Percentiles rank a stretch among this genome's conserved stretches.
These are phyloP conservation scores for Fusarium anthophilum DNA, from an alignment of 2,329 filamentous ascomycete species.

Conservation along the genomic window DNA sequence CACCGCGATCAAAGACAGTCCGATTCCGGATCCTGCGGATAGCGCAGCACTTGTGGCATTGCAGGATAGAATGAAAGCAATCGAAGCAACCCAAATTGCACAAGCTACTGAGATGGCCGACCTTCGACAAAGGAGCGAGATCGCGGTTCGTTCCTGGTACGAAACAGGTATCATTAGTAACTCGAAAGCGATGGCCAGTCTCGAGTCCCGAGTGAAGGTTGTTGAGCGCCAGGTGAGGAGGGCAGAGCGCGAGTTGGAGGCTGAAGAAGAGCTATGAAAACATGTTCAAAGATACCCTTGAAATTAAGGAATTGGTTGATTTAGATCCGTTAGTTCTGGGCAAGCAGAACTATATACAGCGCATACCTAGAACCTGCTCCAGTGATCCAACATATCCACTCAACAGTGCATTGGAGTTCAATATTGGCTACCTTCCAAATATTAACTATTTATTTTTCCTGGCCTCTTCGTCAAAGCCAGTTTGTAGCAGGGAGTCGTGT, in stretches of 20 bases:
- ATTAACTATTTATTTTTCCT: background rate
- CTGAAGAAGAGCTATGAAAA: conserved; percentile 40
- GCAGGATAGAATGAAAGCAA: conserved; percentile 68
- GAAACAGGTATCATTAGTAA: conserved; percentile 74
- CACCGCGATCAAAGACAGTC: conserved; percentile 64
- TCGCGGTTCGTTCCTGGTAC: conserved; percentile 75
- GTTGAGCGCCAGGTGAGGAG: conserved; percentile 73
- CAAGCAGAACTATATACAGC: background rate
- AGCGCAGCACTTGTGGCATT: conserved; percentile 67
- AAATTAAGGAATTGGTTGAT: background rate
- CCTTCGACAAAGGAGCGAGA: conserved; percentile 71
- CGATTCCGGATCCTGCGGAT: conserved; percentile 64
- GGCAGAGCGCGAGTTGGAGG: conserved; percentile 58
- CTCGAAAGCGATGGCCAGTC: conserved; percentile 74
- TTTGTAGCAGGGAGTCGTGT: background rate
- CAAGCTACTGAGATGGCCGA: conserved; percentile 71
- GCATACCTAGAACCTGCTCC: background rate
- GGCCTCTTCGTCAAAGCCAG: background rate
- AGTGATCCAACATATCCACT: background rate
- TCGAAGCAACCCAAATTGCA: conserved; percentile 67
- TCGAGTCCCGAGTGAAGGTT: conserved; percentile 72
- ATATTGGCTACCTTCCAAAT: background rate
- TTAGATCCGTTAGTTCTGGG: background rate
- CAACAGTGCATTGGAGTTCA: background rate
- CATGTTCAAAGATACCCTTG: conserved; percentile 32